Base-by-base conservation (phyloP, 2,329 filamentous ascomycete species). In the Sclerotinia borealis region DNA sequence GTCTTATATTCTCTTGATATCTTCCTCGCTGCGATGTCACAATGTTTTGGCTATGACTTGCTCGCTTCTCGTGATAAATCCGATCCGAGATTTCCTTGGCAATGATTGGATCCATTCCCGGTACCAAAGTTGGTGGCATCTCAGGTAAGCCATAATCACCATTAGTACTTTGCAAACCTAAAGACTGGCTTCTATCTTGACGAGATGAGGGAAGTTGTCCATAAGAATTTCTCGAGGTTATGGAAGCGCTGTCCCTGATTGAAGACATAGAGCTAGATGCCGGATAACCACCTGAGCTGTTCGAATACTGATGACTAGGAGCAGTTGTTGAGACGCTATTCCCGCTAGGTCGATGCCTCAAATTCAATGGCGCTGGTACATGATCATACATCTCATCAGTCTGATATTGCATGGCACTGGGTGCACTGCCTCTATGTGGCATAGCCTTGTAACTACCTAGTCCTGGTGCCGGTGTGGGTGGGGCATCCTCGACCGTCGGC, bases 101-200 rank as follows among this genome's bases (percentile, higher is more conserved):
- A 41, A 86, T 75, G 22, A 72, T 73, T 4, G 83, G 82, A 65
- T 88, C 85, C 31, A 85, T 77, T 4, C 85, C 85, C n/a, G 85
- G 82, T 9, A 88, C 80, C 27, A 88, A 76, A 4, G 84, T 83
- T 1, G 83, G 73, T 5, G 85, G 85, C 2, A 86, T 76, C 4
- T 78, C 72, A 1, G 81, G 79, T 25, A 81, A 67, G 4, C 72
- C 75, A 70, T 83, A 81, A 47, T 43, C 64, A 36, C 29, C 63
- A 51, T 64, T 61, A 5, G 43, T 65, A 63, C 69, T 63, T 61
- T 70, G 61, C 52, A 52, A 29, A 22, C 49, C 49, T 19, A 61
- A 2, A 1, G 69, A 72, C 6, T 67, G 66, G 22, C 67, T 69
- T 61, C 69, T 58, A 51, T 65, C 65, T 8, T 63, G 64, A 17